These are phyloP conservation scores for Myxozyma lipomycoides DNA, from an alignment of 805 yeast species.

Conservation along the genomic window DNA sequence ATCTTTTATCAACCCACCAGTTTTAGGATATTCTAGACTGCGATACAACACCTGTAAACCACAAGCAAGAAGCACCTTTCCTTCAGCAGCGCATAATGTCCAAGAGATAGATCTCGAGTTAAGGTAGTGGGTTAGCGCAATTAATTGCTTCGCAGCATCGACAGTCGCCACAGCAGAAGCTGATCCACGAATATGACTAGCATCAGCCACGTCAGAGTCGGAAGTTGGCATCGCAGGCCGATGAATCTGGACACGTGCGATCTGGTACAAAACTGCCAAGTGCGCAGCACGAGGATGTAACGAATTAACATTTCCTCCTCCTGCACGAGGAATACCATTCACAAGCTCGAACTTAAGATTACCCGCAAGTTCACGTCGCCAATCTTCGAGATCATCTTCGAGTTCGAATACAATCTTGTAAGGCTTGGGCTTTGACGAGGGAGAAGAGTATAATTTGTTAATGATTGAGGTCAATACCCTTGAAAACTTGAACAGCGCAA, in stretches of 20 bases:
- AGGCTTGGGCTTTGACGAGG: conserved; percentile 6
- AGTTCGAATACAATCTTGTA: conserved; percentile 32
- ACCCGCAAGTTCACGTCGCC: conserved; percentile 69
- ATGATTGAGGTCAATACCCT: conserved; percentile 61
- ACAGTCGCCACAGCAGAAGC: conserved; percentile 36
- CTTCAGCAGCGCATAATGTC: conserved; percentile 34
- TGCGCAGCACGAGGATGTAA: conserved; percentile 36
- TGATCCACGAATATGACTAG: conserved; percentile 24
- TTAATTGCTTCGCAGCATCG: conserved; percentile 36
- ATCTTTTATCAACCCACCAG: conserved; percentile 74
- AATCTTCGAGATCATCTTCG: conserved; percentile 70
- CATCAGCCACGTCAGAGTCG: not conserved
- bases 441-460: conserved; percentile 45
- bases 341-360: conserved; percentile 56
- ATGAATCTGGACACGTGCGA: conserved; percentile 60
- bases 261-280: conserved; percentile 55
- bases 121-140: conserved; percentile 34
- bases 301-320: conserved; percentile 29
- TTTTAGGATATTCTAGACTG: conserved; percentile 74
- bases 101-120: conserved; percentile 29
- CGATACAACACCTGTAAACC: conserved; percentile 44
- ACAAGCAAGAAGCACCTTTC: conserved; percentile 28
- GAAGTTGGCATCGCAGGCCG: conserved; percentile 45
- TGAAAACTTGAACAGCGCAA: conserved; percentile 21
- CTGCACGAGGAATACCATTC: conserved; percentile 32